A percentile compares a stretch with the other conserved stretches of the same genome.
These are phyloP conservation scores for Sinapis alba DNA, from an alignment of 441 rosid genomes.

Conservation along the genomic window DNA sequence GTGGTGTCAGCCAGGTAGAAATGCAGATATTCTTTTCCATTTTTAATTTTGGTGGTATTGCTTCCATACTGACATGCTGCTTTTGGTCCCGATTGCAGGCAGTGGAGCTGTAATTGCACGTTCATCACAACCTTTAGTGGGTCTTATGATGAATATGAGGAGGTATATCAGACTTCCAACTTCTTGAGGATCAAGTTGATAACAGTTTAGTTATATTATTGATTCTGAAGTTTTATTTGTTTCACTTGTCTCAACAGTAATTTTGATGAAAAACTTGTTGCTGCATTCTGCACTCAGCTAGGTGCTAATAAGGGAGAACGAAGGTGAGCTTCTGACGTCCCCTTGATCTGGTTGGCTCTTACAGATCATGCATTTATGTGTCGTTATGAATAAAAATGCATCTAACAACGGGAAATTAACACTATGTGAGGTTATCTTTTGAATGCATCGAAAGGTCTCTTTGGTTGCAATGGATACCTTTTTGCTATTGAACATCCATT, in stretches of 20 bases:
- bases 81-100: conserved; percentile 43
- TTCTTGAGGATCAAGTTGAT: not conserved
- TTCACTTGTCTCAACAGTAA: conserved; percentile 52
- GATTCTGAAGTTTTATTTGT: not conserved
- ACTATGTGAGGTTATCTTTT: not conserved
- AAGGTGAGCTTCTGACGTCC: conserved; percentile 50
- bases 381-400: not conserved
- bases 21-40: conserved; percentile 9
- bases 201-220: not conserved
- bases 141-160: conserved; percentile 95
- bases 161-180: conserved; percentile 53
- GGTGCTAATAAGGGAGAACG: conserved; percentile 49
- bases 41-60: conserved; percentile 10
- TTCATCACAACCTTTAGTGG: conserved; percentile 94
- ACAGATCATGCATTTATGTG: not conserved
- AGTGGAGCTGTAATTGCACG: conserved; percentile 95
- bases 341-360: conserved; percentile 8
- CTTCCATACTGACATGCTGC: not conserved
- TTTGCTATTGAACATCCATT: conserved; percentile 8
- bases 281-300: conserved; percentile 76
- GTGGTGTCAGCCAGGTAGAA: conserved; percentile 89
- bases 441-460: not conserved
- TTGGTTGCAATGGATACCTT: not conserved
- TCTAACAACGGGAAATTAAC: not conserved
- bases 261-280: conserved; percentile 89